A percentile compares a stretch with the other conserved stretches of the same genome.
Evolutionary conservation across 1,284 basidiomycete species (phyloP).

Genomic region (Termitomyces sp.): DNA sequence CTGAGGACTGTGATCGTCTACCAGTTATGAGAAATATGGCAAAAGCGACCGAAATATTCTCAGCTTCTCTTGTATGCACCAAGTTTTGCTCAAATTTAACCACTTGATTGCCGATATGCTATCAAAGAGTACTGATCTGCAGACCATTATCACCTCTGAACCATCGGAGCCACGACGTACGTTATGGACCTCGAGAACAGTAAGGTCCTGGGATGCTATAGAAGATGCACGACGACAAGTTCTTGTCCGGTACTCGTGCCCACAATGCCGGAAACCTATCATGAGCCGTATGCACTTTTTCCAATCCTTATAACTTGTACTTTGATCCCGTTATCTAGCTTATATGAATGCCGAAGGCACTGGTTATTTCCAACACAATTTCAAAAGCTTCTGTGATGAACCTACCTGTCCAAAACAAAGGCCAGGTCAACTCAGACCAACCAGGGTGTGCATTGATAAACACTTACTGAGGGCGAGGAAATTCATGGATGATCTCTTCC

Average conservation of each 20-base stretch:
- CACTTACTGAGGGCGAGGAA: conserved; percentile 31
- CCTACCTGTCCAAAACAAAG: conserved; percentile 16
- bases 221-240: conserved; percentile 22
- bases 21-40: conserved; percentile 21
- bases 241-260: conserved; percentile 29
- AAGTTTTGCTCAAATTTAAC: neutral
- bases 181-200: conserved; percentile 27
- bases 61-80: conserved; percentile 25
- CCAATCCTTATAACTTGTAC: neutral
- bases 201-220: conserved; percentile 32
- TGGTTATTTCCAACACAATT: conserved; percentile 37
- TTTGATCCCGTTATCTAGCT: conserved; percentile 21
- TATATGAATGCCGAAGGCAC: conserved; percentile 28
- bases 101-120: neutral
- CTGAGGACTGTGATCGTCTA: conserved; percentile 36
- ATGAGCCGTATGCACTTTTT: conserved; percentile 21
- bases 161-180: conserved; percentile 16
- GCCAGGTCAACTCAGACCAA: neutral
- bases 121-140: conserved; percentile 6
- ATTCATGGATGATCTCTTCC: conserved; percentile 30
- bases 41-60: conserved; percentile 19
- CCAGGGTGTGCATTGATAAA: conserved; percentile 27
- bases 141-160: conserved; percentile 2
- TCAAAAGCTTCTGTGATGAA: conserved; percentile 23
- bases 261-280: conserved; percentile 24